Conservation (phyloP, 495 filamentous ascomycete genomes). For the Lineolata rhizophorae region DNA sequence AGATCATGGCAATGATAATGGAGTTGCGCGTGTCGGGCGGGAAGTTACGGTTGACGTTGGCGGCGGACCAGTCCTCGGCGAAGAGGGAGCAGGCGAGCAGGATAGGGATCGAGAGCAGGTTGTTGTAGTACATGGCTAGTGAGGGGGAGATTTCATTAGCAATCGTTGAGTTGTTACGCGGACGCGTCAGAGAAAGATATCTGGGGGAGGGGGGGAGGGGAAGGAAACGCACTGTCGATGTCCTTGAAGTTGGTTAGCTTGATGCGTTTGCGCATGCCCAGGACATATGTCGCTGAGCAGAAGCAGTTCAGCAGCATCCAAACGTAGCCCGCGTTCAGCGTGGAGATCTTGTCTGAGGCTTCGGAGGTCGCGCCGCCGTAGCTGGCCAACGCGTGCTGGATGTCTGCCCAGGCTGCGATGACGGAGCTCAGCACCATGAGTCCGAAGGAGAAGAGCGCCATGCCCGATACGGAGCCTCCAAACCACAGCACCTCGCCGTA, state of each 20-base stretch:
- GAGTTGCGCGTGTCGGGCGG: constrained; percentile 50
- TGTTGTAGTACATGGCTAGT: constrained; percentile 99
- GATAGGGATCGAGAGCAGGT: constrained; percentile 88
- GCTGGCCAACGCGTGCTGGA: constrained; percentile 57
- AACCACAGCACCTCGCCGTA: constrained; percentile 99
- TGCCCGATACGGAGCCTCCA: constrained; percentile 70
- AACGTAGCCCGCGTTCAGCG: constrained; percentile 84
- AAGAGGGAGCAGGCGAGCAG: constrained; percentile 63
- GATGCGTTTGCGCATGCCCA: constrained; percentile 94
- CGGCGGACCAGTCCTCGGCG: constrained; percentile 76
- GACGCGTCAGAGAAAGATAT: not conserved
- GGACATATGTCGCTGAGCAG: constrained; percentile 74
- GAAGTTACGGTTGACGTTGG: constrained; percentile 76
- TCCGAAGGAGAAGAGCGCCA: constrained; percentile 87
- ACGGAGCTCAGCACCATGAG: constrained; percentile 93
- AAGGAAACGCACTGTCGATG: constrained; percentile 75
- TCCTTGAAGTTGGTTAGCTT: constrained; percentile 99
- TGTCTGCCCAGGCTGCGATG: constrained; percentile 95
- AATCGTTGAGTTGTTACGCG: not conserved
- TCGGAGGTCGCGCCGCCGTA: constrained; percentile 27
- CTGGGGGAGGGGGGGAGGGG: too few relatives aligned
- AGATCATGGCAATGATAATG: constrained; percentile 64
- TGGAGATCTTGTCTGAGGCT: constrained; percentile 55
- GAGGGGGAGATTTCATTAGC: constrained; percentile 1
- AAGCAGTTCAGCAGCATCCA: constrained; percentile 98